Evolutionary conservation across 164 flowering plant genomes (phyloP).

Genomic region (Vitis rupestris): DNA sequence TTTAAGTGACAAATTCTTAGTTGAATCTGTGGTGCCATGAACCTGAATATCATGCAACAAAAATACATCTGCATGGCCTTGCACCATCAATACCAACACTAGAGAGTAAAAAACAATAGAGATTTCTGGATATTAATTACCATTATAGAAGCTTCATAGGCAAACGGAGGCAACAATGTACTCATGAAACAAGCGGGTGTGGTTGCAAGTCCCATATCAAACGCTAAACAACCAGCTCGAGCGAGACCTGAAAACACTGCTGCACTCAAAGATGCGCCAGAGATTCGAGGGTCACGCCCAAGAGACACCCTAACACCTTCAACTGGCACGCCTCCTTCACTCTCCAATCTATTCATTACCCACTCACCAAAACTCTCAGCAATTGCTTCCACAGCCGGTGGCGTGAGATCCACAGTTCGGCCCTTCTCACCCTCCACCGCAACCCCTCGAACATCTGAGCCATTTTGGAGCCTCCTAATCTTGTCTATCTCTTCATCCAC

Average conservation of each 20-base stretch:
- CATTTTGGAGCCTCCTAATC: slow-evolving; percentile 82
- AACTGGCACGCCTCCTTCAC: slow-evolving; percentile 18
- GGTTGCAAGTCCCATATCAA: slow-evolving; percentile 92
- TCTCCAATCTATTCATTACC: slow-evolving; percentile 43
- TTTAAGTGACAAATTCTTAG: no score
- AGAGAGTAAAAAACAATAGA: background rate
- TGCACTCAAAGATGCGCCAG: slow-evolving; percentile 55
- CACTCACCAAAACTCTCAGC: slow-evolving; percentile 92
- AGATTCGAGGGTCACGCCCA: slow-evolving; percentile 76
- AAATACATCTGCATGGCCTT: no score
- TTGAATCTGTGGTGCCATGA: no score
- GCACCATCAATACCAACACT: no score
- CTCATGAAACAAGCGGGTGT: slow-evolving; percentile 99
- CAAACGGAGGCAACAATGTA: slow-evolving; percentile 75
- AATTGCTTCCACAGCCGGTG: slow-evolving; percentile 76
- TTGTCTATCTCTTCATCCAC: slow-evolving; percentile 67
- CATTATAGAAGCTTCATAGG: slow-evolving; percentile 87
- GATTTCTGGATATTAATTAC: slow-evolving; percentile 26
- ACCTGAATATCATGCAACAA: no score
- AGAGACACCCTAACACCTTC: slow-evolving; percentile 58
- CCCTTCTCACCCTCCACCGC: slow-evolving; percentile 88
- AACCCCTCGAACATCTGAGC: slow-evolving; percentile 88
- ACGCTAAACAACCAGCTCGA: slow-evolving; percentile 65
- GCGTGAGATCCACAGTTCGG: slow-evolving; percentile 67
- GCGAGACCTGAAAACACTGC: slow-evolving; percentile 74